Evolutionary conservation across 306 rosid species (phyloP), one percentile per base, ranked within the genome.

Genomic region (Ziziphus jujuba): DNA sequence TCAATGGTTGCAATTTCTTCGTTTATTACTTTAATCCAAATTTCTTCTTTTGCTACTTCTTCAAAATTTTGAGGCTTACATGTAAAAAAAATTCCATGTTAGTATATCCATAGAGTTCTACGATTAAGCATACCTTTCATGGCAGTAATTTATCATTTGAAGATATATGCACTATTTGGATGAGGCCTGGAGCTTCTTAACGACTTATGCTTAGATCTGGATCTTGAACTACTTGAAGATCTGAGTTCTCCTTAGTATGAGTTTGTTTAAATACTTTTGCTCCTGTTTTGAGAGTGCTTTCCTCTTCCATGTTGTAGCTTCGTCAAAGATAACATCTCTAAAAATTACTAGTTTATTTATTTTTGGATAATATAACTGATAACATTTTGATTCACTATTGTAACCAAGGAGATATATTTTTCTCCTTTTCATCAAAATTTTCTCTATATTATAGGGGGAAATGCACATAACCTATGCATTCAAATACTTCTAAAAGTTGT

Each of bases 181-280:
- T 28, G 2, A 4, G 33, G 4, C 33, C 4, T 28, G 51, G 51
- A 47, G 51, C 12, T 47, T 3, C 5, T 47, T 47, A 4, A 28
- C 4, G 33, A 28, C 33, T 28, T 28, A 4, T 28, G 33, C 33
- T 28, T 28, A 4, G 51, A 47, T 47, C n/a, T 7, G 14, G 3
- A 24, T 12, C 5, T 14, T 5, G 5, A 1, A 14, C 5, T 31
- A 11, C 13, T 24, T 19, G 2, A 8, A 13, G 0, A 4, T 28
- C 33, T 28, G 33, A 0, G 0, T 23, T 3, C 6, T 14, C 0
- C 5, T 1, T 56, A 0, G 14, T 9, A 0, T 6, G 20, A 13
- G 4, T 57, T 11, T 57, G 9, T 0, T 1, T 44, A 2, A 44
- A 44, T 3, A n/a, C n/a, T n/a, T n/a, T n/a, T n/a, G n/a, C n/a